A percentile compares a stretch with the other conserved stretches of the same genome.
These are phyloP conservation scores for Butyriboletus loyo DNA, from an alignment of 768 basidiomycete genomes.

Conservation along the genomic window DNA sequence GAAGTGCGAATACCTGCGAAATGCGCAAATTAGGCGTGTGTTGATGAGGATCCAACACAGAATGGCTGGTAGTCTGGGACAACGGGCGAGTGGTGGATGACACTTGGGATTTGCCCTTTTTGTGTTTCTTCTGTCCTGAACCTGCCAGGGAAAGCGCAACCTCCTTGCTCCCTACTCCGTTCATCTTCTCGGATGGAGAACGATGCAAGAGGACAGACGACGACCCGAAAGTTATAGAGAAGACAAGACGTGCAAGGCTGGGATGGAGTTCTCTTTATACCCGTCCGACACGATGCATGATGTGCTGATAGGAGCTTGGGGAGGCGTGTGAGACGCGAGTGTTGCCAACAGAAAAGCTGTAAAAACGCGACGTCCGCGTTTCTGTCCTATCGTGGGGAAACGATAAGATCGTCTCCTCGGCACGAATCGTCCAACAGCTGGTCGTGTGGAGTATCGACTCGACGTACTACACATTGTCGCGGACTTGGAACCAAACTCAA, in stretches of 20 bases:
- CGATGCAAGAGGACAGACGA: background rate
- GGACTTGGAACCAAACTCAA: constrained; percentile 7
- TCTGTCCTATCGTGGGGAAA: background rate
- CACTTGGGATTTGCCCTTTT: constrained; percentile 8
- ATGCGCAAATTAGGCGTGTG: constrained; percentile 1
- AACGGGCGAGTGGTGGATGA: background rate
- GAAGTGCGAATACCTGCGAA: constrained; percentile 14
- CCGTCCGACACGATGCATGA: constrained; percentile 15
- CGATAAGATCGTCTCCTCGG: background rate
- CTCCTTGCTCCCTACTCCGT: constrained; percentile 3
- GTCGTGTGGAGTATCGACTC: too few relatives aligned
- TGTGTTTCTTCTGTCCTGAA: constrained; percentile 11
- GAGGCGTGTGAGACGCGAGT: constrained; percentile 15
- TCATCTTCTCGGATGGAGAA: constrained; percentile 10
- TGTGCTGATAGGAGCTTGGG: background rate
- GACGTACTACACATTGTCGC: too few relatives aligned
- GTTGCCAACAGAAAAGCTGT: background rate
- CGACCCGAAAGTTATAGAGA: background rate
- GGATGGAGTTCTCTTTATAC: constrained; percentile 11
- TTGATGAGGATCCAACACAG: constrained; percentile 13
- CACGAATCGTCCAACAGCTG: too few relatives aligned
- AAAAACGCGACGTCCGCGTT: constrained; percentile 23
- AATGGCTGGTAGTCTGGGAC: constrained; percentile 4
- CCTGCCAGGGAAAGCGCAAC: background rate
- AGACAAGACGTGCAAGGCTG: background rate